Evolutionary conservation across 192 early-diverging fungal species (phyloP).

Genomic region (Coemansia sp.): DNA sequence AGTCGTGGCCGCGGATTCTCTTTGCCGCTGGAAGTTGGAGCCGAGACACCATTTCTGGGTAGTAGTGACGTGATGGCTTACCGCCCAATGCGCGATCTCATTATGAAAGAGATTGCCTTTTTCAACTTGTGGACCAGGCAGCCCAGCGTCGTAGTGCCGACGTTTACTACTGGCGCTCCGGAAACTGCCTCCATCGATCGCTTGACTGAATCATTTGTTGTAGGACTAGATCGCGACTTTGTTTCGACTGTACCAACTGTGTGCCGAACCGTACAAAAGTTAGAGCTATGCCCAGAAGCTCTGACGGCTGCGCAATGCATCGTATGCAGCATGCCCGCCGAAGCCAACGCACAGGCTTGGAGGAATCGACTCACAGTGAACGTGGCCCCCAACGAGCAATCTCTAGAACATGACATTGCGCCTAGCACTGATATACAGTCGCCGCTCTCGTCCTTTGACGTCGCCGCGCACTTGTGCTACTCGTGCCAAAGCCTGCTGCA

Average conservation of each 20-base stretch:
- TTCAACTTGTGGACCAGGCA: conserved; percentile 62
- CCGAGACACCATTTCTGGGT: conserved; percentile 60
- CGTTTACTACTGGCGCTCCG: conserved; percentile 60
- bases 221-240: conserved; percentile 76
- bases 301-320: conserved; percentile 42
- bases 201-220: conserved; percentile 65
- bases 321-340: conserved; percentile 70
- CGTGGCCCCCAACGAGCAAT: not conserved
- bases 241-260: conserved; percentile 85
- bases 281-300: conserved; percentile 59
- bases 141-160: conserved; percentile 44
- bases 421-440: not conserved
- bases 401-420: not conserved
- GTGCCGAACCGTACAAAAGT: conserved; percentile 75
- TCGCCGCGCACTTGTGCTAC: conserved; percentile 34
- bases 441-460: conserved; percentile 12
- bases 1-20: conserved; percentile 87
- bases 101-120: conserved; percentile 75
- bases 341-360: conserved; percentile 34
- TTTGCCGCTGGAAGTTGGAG: conserved; percentile 72
- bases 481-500: conserved; percentile 41
- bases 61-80: conserved; percentile 55
- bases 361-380: conserved; percentile 38
- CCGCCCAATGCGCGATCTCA: conserved; percentile 81
- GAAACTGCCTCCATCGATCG: conserved; percentile 53